Conservation (phyloP, 345 rosid genomes). For the Populus ilicifolia region DNA sequence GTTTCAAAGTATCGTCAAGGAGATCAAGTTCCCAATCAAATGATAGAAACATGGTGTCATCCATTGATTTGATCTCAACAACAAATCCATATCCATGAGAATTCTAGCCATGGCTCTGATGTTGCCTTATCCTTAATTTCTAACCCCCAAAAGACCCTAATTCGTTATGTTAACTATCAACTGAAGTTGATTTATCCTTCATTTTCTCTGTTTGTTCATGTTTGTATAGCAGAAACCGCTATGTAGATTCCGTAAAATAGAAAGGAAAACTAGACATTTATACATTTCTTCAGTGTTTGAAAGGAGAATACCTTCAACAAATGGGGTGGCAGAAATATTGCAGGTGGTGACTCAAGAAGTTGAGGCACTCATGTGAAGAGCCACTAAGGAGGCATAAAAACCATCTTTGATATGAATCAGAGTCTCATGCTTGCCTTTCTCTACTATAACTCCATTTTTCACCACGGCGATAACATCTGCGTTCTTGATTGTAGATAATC, state of each 20-base stretch:
- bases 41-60: neutral
- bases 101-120: neutral
- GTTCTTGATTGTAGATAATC: slow-evolving; percentile 60
- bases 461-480: slow-evolving; percentile 69
- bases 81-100: neutral
- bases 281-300: neutral
- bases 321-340: neutral
- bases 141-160: neutral
- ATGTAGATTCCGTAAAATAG: neutral
- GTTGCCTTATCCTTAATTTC: neutral
- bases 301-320: neutral
- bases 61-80: neutral
- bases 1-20: neutral
- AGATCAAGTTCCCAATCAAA: neutral
- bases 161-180: neutral
- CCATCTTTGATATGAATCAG: slow-evolving; percentile 55
- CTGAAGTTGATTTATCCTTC: too few species aligned
- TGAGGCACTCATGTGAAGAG: slow-evolving; percentile 46
- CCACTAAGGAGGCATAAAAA: slow-evolving; percentile 58
- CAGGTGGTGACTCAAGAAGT: slow-evolving; percentile 5
- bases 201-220: neutral
- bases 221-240: neutral
- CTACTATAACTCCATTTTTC: slow-evolving; percentile 55
- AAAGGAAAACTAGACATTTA: neutral
- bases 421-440: slow-evolving; percentile 62